phyloP scores from a whole-genome alignment of 2,329 filamentous ascomycete genomes.

The Diaporthe capsici region DNA sequence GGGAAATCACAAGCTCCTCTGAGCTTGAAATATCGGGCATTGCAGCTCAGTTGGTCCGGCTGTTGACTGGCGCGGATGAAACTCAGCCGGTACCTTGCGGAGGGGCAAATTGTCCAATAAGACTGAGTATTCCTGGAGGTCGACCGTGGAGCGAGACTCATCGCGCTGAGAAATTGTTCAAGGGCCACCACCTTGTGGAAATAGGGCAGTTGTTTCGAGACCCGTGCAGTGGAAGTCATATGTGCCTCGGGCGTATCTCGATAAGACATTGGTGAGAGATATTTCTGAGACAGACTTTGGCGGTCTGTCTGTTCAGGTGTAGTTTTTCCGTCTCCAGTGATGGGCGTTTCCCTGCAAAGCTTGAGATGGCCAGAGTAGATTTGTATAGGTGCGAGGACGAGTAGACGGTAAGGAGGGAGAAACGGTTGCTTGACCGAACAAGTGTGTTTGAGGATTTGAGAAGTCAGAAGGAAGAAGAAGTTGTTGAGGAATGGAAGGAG shows the following conservation, averaged over 20 bases:
- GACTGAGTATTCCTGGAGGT: not conserved
- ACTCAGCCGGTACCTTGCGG: not conserved
- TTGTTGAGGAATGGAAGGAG: not conserved
- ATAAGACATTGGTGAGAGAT: not conserved
- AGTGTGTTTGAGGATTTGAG: not conserved
- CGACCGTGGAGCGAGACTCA: not conserved
- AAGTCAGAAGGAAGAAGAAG: not conserved
- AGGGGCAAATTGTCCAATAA: not conserved
- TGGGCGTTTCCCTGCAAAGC: not conserved
- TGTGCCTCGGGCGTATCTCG: not conserved
- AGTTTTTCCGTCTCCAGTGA: too few species aligned
- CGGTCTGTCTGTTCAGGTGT: not conserved
- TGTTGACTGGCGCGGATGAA: not conserved
- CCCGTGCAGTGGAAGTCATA: constrained; percentile 7
- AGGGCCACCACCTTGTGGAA: not conserved
- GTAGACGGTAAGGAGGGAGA: not conserved
- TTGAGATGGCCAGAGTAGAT: not conserved
- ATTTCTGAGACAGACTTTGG: not conserved
- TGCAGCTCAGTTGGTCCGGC: not conserved
- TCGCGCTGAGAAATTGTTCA: not conserved
- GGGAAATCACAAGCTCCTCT: not conserved
- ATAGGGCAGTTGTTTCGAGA: not conserved
- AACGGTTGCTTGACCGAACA: not conserved
- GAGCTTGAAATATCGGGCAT: not conserved
- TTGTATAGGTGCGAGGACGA: not conserved